Evolutionary conservation across 176 grass and related monocot species (phyloP).

Genomic region (Chrysopogon serrulatus): DNA sequence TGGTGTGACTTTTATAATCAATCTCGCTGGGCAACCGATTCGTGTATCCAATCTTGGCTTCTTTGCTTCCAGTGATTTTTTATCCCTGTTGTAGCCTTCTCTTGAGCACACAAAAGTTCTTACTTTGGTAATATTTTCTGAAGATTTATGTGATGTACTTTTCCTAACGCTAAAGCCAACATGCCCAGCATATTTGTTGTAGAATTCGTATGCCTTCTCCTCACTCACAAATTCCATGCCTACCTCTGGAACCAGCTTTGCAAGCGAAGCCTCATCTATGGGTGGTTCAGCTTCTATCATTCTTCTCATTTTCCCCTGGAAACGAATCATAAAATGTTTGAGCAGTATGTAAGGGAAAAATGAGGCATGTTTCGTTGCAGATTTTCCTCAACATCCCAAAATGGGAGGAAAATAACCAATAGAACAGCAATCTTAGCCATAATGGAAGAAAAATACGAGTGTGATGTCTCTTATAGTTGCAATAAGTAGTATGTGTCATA

Average conservation of each 20-base stretch:
- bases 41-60: constrained; percentile 93
- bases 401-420: neutral
- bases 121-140: constrained; percentile 86
- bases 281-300: constrained; percentile 82
- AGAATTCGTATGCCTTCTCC: constrained; percentile 83
- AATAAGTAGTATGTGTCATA: neutral
- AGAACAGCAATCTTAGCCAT: neutral
- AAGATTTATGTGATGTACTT: constrained; percentile 95
- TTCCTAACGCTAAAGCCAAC: constrained; percentile 97
- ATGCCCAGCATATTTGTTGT: constrained; percentile 93
- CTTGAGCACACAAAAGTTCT: constrained; percentile 97
- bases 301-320: constrained; percentile 96
- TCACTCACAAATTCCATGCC: constrained; percentile 89
- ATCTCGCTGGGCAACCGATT: constrained; percentile 87
- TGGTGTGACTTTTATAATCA: constrained; percentile 93
- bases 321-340: constrained; percentile 12
- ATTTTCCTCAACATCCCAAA: neutral
- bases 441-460: neutral
- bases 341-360: neutral
- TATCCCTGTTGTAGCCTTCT: constrained; percentile 96
- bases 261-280: constrained; percentile 69
- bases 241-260: constrained; percentile 70
- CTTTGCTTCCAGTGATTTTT: constrained; percentile 90
- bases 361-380: neutral
- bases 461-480: neutral